phyloP scores from a whole-genome alignment of 2,329 filamentous ascomycete species.

The Phaeosphaeriaceae sp. region DNA sequence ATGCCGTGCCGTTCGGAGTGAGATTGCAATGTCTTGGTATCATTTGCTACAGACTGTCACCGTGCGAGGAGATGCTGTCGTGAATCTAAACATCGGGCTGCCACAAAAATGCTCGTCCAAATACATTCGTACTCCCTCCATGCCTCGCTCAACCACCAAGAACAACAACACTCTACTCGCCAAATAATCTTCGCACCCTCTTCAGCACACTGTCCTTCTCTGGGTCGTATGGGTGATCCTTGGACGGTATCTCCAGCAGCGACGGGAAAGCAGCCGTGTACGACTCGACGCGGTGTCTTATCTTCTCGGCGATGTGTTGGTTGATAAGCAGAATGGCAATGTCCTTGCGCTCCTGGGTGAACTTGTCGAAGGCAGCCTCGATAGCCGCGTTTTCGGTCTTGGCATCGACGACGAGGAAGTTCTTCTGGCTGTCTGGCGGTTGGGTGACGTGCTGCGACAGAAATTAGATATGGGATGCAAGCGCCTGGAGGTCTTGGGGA shows the following conservation, averaged over 20 bases:
- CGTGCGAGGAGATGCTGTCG: slow-evolving; percentile 6
- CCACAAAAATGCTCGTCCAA: not conserved
- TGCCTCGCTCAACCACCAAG: not conserved
- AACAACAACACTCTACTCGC: slow-evolving; percentile 61
- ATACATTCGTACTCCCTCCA: not conserved
- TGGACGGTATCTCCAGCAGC: slow-evolving; percentile 94
- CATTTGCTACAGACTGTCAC: not conserved
- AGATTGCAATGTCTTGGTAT: slow-evolving; percentile 7
- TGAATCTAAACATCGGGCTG: not conserved
- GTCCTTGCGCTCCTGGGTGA: slow-evolving; percentile 90
- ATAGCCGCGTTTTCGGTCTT: slow-evolving; percentile 92
- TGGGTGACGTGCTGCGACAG: slow-evolving; percentile 80
- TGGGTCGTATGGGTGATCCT: slow-evolving; percentile 98
- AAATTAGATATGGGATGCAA: not conserved
- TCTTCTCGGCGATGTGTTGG: slow-evolving; percentile 96
- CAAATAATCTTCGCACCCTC: slow-evolving; percentile 77
- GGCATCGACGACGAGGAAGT: slow-evolving; percentile 93
- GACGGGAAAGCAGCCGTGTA: slow-evolving; percentile 97
- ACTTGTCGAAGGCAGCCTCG: slow-evolving; percentile 87
- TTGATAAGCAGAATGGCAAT: slow-evolving; percentile 98
- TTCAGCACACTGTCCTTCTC: slow-evolving; percentile 98
- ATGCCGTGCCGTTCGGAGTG: not conserved
- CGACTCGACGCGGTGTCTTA: slow-evolving; percentile 86
- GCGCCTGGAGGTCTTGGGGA: not conserved
- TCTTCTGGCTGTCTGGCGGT: slow-evolving; percentile 89